A percentile compares a stretch with the other conserved stretches of the same genome.
Conservation (phyloP, 106 monocot species). For the Ottelia alismoides region DNA sequence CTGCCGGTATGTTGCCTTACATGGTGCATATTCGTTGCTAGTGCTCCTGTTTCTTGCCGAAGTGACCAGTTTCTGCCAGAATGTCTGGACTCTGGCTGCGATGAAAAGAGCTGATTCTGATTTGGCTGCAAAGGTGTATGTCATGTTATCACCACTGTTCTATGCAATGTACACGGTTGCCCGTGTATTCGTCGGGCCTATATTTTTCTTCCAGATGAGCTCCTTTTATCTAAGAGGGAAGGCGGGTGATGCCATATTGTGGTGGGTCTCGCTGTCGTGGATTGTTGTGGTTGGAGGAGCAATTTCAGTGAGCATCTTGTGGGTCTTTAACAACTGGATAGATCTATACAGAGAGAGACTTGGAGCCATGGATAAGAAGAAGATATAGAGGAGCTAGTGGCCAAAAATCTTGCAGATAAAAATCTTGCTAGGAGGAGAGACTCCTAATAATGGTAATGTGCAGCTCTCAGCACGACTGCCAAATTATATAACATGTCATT, state of each 20-base stretch:
- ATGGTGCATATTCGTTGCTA: conserved; percentile 55
- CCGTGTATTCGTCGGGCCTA: conserved; percentile 50
- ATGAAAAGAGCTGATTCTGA: conserved; percentile 25
- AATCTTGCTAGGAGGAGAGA: no score
- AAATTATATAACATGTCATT: no score
- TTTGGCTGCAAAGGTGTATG: conserved; percentile 30
- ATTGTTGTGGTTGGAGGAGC: no score
- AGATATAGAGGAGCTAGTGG: no score
- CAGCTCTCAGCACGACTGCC: no score
- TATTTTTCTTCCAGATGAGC: conserved; percentile 71
- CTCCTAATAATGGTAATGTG: no score
- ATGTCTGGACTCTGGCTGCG: conserved; percentile 69
- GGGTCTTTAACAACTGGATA: no score
- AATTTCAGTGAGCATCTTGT: no score
- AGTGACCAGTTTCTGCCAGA: conserved; percentile 75
- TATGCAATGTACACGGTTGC: conserved; percentile 56
- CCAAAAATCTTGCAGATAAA: no score
- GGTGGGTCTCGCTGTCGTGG: conserved; percentile 69
- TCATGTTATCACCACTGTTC: conserved; percentile 48
- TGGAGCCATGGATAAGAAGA: no score
- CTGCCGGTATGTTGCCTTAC: conserved; percentile 49
- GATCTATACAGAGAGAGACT: no score
- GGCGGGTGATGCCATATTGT: conserved; percentile 46
- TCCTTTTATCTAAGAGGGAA: conserved; percentile 48
- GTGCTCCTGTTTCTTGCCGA: conserved; percentile 65